phyloP scores from a whole-genome alignment of 1,284 basidiomycete genomes.

The Leccinum fuscescens region DNA sequence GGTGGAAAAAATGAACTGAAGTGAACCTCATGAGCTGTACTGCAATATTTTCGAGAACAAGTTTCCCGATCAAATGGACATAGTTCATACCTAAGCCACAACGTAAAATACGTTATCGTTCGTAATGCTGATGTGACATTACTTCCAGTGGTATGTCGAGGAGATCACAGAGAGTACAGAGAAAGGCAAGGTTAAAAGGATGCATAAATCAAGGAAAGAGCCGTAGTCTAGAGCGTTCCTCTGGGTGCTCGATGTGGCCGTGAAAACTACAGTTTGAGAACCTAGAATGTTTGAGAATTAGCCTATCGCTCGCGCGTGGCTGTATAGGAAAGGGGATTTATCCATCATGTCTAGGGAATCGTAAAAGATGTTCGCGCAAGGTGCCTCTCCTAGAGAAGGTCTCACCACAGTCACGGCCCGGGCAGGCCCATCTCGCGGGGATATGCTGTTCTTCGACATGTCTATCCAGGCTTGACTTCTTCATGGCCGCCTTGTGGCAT shows the following conservation, averaged over 20 bases:
- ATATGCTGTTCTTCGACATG: conserved; percentile 17
- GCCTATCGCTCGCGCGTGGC: neutral
- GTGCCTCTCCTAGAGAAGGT: conserved; percentile 8
- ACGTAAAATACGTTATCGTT: neutral
- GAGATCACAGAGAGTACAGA: neutral
- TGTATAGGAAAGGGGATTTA: conserved; percentile 1
- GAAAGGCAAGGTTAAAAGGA: neutral
- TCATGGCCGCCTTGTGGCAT: conserved; percentile 4
- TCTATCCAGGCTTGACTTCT: conserved; percentile 9
- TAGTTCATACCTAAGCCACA: conserved; percentile 5
- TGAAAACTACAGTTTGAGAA: neutral
- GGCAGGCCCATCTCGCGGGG: conserved; percentile 12
- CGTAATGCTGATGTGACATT: neutral
- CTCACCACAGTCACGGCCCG: neutral
- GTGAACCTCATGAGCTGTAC: neutral
- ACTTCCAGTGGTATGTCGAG: neutral
- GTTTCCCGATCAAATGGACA: neutral
- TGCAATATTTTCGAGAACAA: neutral
- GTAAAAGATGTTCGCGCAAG: conserved; percentile 3
- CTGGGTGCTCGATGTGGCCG: neutral
- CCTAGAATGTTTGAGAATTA: conserved; percentile 1
- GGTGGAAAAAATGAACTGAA: neutral
- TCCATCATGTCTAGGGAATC: neutral
- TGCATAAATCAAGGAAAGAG: neutral
- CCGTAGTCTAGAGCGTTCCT: neutral